Percentiles rank a stretch among this genome's conserved stretches.
Evolutionary conservation across 1,139 yeast species (phyloP).

Genomic region (Hyphopichia burtonii): DNA sequence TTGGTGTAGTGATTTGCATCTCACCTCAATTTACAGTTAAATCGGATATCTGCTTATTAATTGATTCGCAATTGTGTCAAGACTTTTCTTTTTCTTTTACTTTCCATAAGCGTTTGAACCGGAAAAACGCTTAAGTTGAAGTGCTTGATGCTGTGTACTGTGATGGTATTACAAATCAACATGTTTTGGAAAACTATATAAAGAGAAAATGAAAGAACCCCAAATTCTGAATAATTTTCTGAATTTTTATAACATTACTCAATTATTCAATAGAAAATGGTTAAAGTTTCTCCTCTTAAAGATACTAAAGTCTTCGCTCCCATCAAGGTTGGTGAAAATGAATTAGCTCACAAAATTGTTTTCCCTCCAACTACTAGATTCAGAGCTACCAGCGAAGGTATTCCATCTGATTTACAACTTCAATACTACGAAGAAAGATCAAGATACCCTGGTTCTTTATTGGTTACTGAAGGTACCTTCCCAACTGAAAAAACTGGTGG

Average conservation of each 20-base stretch:
- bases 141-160: too few relatives aligned
- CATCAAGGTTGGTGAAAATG: slow-evolving; percentile 41
- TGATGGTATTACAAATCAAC: background rate
- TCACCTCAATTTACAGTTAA: too few relatives aligned
- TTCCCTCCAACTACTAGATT: slow-evolving; percentile 57
- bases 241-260: background rate
- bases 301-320: slow-evolving; percentile 44
- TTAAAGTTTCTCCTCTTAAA: slow-evolving; percentile 1
- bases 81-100: too few relatives aligned
- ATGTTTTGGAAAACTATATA: background rate
- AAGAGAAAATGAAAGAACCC: too few relatives aligned
- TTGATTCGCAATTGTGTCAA: too few relatives aligned
- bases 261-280: background rate
- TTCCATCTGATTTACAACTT: slow-evolving; percentile 48
- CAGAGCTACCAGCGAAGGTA: slow-evolving; percentile 39
- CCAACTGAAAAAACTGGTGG: slow-evolving; percentile 34
- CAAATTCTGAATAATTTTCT: background rate
- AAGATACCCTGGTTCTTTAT: slow-evolving; percentile 52
- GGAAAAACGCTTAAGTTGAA: too few relatives aligned
- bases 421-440: slow-evolving; percentile 57
- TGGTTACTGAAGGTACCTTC: slow-evolving; percentile 39
- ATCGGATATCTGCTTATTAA: too few relatives aligned
- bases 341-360: slow-evolving; percentile 42
- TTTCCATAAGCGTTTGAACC: too few relatives aligned
- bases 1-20: too few relatives aligned